Evolutionary conservation across 2,329 filamentous ascomycete genomes (phyloP), one percentile per base, ranked within the genome.

Genomic region (Tolypocladium capitatum): DNA sequence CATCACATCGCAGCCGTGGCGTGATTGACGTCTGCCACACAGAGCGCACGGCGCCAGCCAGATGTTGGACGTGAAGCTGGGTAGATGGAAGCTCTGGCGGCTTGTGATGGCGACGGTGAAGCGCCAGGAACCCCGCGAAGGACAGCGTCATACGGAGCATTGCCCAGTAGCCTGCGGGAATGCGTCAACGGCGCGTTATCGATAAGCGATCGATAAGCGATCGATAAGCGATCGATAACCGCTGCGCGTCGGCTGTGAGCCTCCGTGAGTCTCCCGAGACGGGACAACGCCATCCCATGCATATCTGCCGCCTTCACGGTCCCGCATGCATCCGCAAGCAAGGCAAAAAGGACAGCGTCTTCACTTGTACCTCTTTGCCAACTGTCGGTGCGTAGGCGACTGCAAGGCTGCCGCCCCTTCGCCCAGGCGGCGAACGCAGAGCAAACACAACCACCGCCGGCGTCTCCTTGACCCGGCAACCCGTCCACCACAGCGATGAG

Each of bases 401-500:
- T 27, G 36, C 14, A 18, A 27, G 24, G 10, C 38, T 30, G 6
- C 5, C 24, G 4, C 24, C 16, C 38, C 10, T 27, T 18, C 16
- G 5, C 38, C 24, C 16, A n/a, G 5, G 24, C 38, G n/a, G 38
- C 14, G 14, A 27, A 28, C 38, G 28, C 14, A 28, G 7, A 9
- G 7, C 21, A 24, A 28, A n/a, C 14, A 6, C 36, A 18, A 14
- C 18, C 38, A 28, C 38, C 8, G n/a, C n/a, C n/a, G n/a, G n/a
- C n/a, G n/a, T n/a, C n/a, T 9, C 24, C 24, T 18, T 2, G 38
- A 38, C 35, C 35, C 20, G 21, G 36, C 36, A 16, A 40, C 35
- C 24, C n/a, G 27, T 28, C 38, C 21, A 28, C 24, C 36, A 11
- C 21, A n/a, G 36, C 47, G 41, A 75, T 75, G 72, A 74, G 67